Evolutionary conservation across 2,329 filamentous ascomycete species (phyloP).

Genomic region (Exophiala phaeomuriformis): DNA sequence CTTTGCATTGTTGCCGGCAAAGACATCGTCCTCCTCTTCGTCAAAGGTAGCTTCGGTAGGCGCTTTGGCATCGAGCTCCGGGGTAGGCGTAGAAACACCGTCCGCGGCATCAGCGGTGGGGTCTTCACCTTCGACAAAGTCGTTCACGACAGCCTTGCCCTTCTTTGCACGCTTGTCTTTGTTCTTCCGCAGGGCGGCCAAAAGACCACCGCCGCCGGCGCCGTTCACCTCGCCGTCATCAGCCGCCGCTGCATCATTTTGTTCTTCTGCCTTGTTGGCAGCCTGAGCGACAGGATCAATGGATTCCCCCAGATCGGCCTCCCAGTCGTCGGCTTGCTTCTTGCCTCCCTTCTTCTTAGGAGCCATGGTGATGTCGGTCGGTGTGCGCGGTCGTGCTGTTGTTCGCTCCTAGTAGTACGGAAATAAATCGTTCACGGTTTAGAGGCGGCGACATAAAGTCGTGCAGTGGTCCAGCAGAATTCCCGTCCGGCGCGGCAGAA

Average conservation of each 20-base stretch:
- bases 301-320: constrained; percentile 78
- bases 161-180: constrained; percentile 88
- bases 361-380: constrained; percentile 54
- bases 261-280: constrained; percentile 38
- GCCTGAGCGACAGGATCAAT: constrained; percentile 55
- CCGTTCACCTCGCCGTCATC: constrained; percentile 48
- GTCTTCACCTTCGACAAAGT: constrained; percentile 63
- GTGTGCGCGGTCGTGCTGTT: constrained; percentile 3
- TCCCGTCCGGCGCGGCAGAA: not conserved
- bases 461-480: constrained; percentile 4
- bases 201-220: constrained; percentile 56
- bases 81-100: constrained; percentile 34
- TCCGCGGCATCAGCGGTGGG: constrained; percentile 35
- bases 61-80: constrained; percentile 55
- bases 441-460: constrained; percentile 28
- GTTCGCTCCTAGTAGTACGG: not conserved
- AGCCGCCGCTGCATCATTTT: constrained; percentile 41
- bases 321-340: constrained; percentile 88
- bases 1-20: constrained; percentile 63
- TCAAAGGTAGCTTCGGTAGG: constrained; percentile 75
- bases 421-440: constrained; percentile 24
- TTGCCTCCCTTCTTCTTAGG: constrained; percentile 87
- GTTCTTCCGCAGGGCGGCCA: constrained; percentile 74
- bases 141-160: constrained; percentile 63
- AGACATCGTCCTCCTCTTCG: constrained; percentile 80